Base-by-base conservation (phyloP, 768 basidiomycete genomes). In the Suillus brevipes region DNA sequence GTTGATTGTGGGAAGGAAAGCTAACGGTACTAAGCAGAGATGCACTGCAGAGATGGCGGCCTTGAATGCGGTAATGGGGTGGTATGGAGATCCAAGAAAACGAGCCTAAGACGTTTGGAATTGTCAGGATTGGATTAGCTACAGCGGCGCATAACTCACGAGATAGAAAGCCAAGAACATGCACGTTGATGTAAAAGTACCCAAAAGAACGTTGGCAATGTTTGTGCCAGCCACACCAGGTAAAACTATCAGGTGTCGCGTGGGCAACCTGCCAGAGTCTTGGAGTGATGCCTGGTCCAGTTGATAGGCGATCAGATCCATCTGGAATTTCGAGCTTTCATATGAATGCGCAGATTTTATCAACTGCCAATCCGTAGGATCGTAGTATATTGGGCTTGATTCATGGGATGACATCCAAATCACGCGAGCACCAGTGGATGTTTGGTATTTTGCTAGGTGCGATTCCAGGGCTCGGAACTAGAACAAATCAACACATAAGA, bases 351-450 rank as follows among this genome's bases (percentile, higher is more conserved):
- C 72, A 9, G 87, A 86, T 56, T 84, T 80, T 52, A 82, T 75
- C 45, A 90, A 80, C 71, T 95, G 93, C 87, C 88, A 89, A 74
- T 95, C 93, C 36, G 84, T 81, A 0, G 81, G 72, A 63, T 89
- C 82, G 67, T 87, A 91, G 65, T 76, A 84, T 20, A 75, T 68
- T 0, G 87, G 82, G 8, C 77, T 78, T 0, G 87, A 83, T 75
- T 89, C 89, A 8, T 89, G 71, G 7, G 92, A 94, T 6, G 92
- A 90, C 65, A 86, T 87, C 94, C 94, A 95, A 16, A 94, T 75
- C 6, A 94, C 85, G 40, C 92, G 84, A 3, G 87, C 79, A 36
- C 82, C 82, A 4, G 78, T 73, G 4, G 75, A 72, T 31, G 73
- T 78, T 5, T 78, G 75, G 25, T 84, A 81, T 34, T 81, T 81